Percentiles rank a stretch among this genome's conserved stretches.
phyloP scores from a whole-genome alignment of 1,284 basidiomycete genomes.

The Phellopilus nigrolimitatus region DNA sequence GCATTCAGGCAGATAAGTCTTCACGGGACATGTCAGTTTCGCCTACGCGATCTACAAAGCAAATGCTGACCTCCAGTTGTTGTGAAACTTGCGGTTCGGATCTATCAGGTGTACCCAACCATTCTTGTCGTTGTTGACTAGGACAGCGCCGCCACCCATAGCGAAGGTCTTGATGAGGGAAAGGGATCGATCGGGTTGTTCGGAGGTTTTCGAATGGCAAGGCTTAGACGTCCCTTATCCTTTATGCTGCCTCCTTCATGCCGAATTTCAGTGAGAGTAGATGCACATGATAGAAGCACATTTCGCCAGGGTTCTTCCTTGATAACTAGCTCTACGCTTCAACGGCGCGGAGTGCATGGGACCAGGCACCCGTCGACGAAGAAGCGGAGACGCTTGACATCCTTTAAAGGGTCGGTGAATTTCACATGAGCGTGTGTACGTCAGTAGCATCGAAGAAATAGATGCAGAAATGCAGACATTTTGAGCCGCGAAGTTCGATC shows the following conservation, averaged over 20 bases:
- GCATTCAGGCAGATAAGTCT: slow-evolving; percentile 59
- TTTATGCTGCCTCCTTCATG: slow-evolving; percentile 14
- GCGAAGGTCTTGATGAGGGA: background rate
- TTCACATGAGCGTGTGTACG: background rate
- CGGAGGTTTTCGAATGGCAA: background rate
- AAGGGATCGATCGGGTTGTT: background rate
- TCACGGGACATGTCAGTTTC: slow-evolving; percentile 10
- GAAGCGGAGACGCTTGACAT: background rate
- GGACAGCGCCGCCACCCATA: slow-evolving; percentile 46
- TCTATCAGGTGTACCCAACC: slow-evolving; percentile 55
- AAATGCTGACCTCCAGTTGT: slow-evolving; percentile 53
- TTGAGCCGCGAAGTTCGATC: too few species aligned
- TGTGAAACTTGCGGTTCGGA: slow-evolving; percentile 66
- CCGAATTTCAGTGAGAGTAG: slow-evolving; percentile 1
- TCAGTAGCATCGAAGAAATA: background rate
- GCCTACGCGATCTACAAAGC: background rate
- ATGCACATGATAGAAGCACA: background rate
- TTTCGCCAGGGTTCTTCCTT: slow-evolving; percentile 15
- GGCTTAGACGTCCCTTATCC: background rate
- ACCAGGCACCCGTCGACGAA: background rate
- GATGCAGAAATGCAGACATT: too few species aligned
- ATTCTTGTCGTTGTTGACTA: slow-evolving; percentile 28
- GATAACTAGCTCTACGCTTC: background rate
- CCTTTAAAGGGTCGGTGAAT: background rate
- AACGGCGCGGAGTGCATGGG: background rate